phyloP scores from a whole-genome alignment of 1,139 yeast genomes.

The Pichia sp. region DNA sequence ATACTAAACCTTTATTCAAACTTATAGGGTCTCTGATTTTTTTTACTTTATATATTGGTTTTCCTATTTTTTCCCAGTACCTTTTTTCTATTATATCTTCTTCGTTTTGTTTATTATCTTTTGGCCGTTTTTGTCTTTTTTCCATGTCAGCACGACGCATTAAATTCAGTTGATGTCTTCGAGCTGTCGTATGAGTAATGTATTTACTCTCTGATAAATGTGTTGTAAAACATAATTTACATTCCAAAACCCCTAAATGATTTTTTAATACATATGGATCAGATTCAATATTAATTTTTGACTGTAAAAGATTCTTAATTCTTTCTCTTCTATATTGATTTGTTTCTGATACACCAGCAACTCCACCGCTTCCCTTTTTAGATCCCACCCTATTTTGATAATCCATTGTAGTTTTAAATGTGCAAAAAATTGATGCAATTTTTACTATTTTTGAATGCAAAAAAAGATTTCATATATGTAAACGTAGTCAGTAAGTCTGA shows the following conservation, averaged over 20 bases:
- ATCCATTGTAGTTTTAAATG: conserved; percentile 33
- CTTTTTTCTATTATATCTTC: conserved; percentile 35
- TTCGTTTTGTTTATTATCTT: not conserved
- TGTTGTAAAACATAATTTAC: conserved; percentile 68
- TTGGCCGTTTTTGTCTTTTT: conserved; percentile 30
- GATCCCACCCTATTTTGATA: conserved; percentile 54
- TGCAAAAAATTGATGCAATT: not conserved
- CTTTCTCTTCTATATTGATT: conserved; percentile 63
- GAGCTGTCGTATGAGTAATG: conserved; percentile 72
- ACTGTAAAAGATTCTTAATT: conserved; percentile 55
- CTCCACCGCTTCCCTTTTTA: conserved; percentile 62
- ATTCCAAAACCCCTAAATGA: conserved; percentile 69
- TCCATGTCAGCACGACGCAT: conserved; percentile 49
- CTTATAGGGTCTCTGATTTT: conserved; percentile 61
- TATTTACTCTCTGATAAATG: conserved; percentile 74
- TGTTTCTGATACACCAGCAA: conserved; percentile 63
- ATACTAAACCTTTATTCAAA: conserved; percentile 52
- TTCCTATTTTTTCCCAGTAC: conserved; percentile 57
- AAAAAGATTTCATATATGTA: not conserved
- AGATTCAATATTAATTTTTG: conserved; percentile 57
- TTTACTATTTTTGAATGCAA: too few species aligned
- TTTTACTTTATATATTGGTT: conserved; percentile 60
- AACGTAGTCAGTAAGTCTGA: not conserved
- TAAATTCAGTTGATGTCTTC: conserved; percentile 64
- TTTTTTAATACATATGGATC: conserved; percentile 76